Evolutionary conservation across 108 stramenopile genomes (phyloP).

Genomic region (Pseudonitzschia pungens): DNA sequence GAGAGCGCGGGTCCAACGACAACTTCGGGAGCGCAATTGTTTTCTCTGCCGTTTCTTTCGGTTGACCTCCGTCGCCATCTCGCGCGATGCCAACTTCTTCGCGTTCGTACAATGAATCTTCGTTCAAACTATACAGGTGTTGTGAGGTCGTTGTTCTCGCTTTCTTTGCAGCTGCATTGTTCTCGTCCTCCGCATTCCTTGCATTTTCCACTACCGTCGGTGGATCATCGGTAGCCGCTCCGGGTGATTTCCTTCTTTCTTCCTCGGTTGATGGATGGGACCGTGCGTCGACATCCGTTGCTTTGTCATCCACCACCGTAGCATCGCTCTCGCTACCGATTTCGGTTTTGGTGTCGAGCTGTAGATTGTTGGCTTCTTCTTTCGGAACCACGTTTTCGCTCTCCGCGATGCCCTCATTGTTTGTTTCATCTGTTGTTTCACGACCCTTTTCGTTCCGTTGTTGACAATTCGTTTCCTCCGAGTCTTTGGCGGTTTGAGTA

Average conservation of each 20-base stretch:
- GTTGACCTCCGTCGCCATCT: background rate
- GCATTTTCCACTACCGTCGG: background rate
- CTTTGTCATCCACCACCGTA: background rate
- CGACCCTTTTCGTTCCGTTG: background rate
- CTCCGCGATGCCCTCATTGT: too few species aligned
- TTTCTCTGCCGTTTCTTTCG: background rate
- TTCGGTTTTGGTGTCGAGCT: background rate
- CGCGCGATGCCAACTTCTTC: background rate
- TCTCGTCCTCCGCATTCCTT: background rate
- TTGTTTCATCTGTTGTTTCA: too few species aligned
- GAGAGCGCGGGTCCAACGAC: background rate
- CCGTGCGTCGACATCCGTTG: background rate
- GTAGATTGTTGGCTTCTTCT: background rate
- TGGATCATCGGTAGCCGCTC: background rate
- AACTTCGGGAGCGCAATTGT: background rate
- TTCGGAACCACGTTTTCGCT: too few species aligned
- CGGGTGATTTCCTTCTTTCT: background rate
- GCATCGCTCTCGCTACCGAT: background rate
- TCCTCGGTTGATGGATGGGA: background rate
- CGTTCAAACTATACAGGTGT: background rate
- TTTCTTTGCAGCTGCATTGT: background rate
- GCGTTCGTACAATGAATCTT: conserved; percentile 15
- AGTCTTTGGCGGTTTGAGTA: background rate
- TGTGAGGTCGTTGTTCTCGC: background rate
- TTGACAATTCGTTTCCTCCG: background rate